Conservation (phyloP, 352 stramenopile species). For the Phytophthora fragariaefolia region DNA sequence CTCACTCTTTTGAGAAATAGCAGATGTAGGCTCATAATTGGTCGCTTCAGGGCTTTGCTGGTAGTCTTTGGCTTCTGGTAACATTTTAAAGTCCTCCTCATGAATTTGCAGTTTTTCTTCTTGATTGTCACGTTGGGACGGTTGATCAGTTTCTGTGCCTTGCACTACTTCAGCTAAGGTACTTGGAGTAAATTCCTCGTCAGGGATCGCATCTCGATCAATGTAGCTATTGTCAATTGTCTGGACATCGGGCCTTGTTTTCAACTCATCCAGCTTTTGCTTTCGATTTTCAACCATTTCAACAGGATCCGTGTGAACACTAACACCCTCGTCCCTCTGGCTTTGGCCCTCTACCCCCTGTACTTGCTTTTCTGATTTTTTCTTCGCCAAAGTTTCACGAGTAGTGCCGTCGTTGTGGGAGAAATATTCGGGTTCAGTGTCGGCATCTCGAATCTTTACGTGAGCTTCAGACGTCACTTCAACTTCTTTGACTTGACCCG, state of each 20-base stretch:
- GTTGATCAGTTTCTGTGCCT: slow-evolving; percentile 8
- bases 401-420: slow-evolving; percentile 4
- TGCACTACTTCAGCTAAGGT: background rate
- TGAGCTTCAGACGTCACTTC: slow-evolving; percentile 24
- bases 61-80: background rate
- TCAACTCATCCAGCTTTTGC: background rate
- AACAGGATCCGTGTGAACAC: no score
- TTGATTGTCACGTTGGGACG: background rate
- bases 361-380: slow-evolving; percentile 5
- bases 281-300: no score
- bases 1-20: background rate
- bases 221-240: no score
- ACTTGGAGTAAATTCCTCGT: slow-evolving; percentile 14
- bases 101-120: background rate
- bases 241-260: no score
- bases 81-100: slow-evolving; percentile 2
- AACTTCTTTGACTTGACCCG: slow-evolving; percentile 22
- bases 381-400: background rate
- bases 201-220: no score
- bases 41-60: background rate
- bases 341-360: background rate
- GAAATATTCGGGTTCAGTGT: slow-evolving; percentile 8
- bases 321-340: background rate
- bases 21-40: slow-evolving; percentile 6
- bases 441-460: slow-evolving; percentile 6